Evolutionary conservation across 495 filamentous ascomycete species (phyloP).

Genomic region (Neurospora sp.): DNA sequence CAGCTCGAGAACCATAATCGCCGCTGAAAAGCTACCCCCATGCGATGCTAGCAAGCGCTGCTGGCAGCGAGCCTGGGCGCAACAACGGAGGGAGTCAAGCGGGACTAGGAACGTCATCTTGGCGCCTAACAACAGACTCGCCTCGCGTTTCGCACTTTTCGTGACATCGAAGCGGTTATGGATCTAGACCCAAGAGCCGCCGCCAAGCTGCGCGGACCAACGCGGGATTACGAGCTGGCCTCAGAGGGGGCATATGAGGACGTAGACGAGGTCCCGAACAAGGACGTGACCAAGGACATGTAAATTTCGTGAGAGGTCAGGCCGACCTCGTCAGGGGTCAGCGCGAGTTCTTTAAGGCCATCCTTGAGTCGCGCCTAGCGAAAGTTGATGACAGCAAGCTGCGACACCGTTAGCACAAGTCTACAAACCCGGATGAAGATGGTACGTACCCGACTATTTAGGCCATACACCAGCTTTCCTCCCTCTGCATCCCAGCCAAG

Average conservation of each 20-base stretch:
- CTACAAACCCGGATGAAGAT: background rate
- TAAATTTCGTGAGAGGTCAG: background rate
- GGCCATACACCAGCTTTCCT: constrained; percentile 62
- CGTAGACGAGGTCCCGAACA: background rate
- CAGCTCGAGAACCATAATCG: background rate
- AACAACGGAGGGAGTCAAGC: background rate
- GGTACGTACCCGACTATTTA: constrained; percentile 53
- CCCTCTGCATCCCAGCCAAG: constrained; percentile 71
- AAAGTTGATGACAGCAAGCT: constrained; percentile 41
- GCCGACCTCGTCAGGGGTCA: background rate
- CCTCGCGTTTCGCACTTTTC: background rate
- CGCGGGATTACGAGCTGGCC: background rate
- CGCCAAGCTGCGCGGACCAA: background rate
- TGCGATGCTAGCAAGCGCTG: background rate
- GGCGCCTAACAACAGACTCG: background rate
- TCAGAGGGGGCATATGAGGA: background rate
- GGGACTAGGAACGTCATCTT: background rate
- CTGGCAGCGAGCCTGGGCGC: background rate
- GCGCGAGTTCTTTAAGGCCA: background rate
- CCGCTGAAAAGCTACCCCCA: background rate
- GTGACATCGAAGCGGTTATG: background rate
- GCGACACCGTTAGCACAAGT: constrained; percentile 8
- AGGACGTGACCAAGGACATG: background rate
- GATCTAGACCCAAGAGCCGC: background rate
- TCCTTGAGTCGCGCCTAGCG: constrained; percentile 14